These are phyloP conservation scores for Chalciporus pseudorubinellus DNA, from an alignment of 768 basidiomycete species.

Conservation along the genomic window DNA sequence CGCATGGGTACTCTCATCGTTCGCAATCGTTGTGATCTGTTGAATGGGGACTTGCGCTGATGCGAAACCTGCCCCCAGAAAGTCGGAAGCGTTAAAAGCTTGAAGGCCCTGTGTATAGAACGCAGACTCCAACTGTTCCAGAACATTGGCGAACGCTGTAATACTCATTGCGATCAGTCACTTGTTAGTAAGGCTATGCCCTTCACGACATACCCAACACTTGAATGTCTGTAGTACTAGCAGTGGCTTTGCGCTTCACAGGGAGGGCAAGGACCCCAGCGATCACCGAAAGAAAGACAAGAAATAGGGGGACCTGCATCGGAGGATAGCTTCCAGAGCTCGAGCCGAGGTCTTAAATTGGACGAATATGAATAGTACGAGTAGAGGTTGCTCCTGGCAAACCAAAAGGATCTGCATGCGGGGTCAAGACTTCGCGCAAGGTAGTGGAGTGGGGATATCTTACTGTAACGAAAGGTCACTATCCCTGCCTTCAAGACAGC, in stretches of 20 bases:
- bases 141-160: slow-evolving; percentile 70
- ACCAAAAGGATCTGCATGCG: not conserved
- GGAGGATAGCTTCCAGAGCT: slow-evolving; percentile 3
- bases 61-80: slow-evolving; percentile 61
- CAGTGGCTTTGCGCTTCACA: not conserved
- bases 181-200: not conserved
- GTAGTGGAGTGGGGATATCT: not conserved
- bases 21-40: slow-evolving; percentile 57
- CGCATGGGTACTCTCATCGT: slow-evolving; percentile 63
- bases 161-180: not conserved
- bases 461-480: not conserved
- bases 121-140: slow-evolving; percentile 68
- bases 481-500: slow-evolving; percentile 3
- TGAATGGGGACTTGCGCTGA: slow-evolving; percentile 53
- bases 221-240: slow-evolving; percentile 30
- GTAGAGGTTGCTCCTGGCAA: not conserved
- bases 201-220: slow-evolving; percentile 53
- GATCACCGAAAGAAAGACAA: not conserved
- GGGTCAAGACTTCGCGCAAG: not conserved
- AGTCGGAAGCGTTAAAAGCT: slow-evolving; percentile 65
- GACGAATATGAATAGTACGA: not conserved
- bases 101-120: slow-evolving; percentile 67
- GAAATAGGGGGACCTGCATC: slow-evolving; percentile 4
- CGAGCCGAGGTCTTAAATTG: slow-evolving; percentile 30
- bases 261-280: slow-evolving; percentile 9